Conservation (phyloP, 192 early-diverging fungal genomes). For the Nowakowskiella sp. region DNA sequence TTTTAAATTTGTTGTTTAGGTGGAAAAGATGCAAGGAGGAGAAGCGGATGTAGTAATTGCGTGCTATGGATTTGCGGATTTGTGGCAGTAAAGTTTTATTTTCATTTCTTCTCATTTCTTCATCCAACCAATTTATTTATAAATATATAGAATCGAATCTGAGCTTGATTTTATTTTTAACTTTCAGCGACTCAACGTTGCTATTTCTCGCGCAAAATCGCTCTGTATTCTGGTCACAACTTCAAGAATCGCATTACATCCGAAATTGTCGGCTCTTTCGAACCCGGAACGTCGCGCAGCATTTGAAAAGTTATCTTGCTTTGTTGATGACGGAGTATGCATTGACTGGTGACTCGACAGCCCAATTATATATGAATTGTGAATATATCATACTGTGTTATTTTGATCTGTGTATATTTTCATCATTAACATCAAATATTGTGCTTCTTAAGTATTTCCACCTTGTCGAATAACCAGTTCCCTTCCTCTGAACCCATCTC, state of each 20-base stretch:
- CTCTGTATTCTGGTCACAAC: constrained; percentile 24
- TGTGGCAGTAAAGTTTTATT: neutral
- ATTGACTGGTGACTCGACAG: too few species aligned
- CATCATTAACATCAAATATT: too few species aligned
- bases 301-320: too few species aligned
- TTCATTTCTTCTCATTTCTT: neutral
- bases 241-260: constrained; percentile 7
- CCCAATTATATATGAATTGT: too few species aligned
- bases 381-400: too few species aligned
- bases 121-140: constrained; percentile 1
- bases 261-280: constrained; percentile 9
- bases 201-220: constrained; percentile 22
- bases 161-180: constrained; percentile 28
- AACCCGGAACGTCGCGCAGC: constrained; percentile 9
- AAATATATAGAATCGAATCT: constrained; percentile 16
- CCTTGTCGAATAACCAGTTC: too few species aligned
- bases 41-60: constrained; percentile 53
- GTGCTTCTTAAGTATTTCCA: too few species aligned
- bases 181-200: constrained; percentile 25
- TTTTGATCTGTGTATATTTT: too few species aligned
- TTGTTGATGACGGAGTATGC: too few species aligned
- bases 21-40: constrained; percentile 49
- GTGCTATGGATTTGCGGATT: constrained; percentile 39
- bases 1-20: too few species aligned
- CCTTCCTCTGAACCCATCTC: too few species aligned